Evolutionary conservation across 768 basidiomycete genomes (phyloP).

Genomic region (Trametopsis cervina): DNA sequence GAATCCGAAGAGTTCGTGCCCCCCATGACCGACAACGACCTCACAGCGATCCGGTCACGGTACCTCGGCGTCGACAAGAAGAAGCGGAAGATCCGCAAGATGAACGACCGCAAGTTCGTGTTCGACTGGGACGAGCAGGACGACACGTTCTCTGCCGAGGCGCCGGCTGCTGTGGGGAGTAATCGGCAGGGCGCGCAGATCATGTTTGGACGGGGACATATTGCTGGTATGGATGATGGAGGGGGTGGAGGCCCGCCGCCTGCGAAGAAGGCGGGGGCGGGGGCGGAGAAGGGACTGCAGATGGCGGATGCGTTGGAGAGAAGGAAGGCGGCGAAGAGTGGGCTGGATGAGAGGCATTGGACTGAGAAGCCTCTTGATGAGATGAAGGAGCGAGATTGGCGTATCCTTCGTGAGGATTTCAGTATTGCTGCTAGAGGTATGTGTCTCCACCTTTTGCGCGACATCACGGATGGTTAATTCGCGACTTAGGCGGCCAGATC

Average conservation of each 20-base stretch:
- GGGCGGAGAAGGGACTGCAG: conserved; percentile 31
- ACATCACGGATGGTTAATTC: background rate
- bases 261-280: conserved; percentile 27
- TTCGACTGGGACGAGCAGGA: conserved; percentile 99
- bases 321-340: conserved; percentile 70
- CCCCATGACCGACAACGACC: conserved; percentile 75
- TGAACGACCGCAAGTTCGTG: conserved; percentile 96
- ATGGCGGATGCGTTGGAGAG: conserved; percentile 81
- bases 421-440: conserved; percentile 87
- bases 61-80: conserved; percentile 94
- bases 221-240: conserved; percentile 85
- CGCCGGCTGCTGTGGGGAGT: conserved; percentile 62
- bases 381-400: conserved; percentile 98
- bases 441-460: conserved; percentile 12
- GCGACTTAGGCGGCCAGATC: conserved; percentile 71
- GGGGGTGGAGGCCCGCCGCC: too few species aligned
- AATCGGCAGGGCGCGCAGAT: conserved; percentile 78
- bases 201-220: conserved; percentile 80
- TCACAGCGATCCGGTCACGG: conserved; percentile 79
- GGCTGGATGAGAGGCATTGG: conserved; percentile 95
- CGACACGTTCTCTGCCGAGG: conserved; percentile 80
- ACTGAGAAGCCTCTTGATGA: conserved; percentile 86
- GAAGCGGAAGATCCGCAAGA: conserved; percentile 91
- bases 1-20: conserved; percentile 41
- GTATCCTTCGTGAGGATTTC: conserved; percentile 98